phyloP scores from a whole-genome alignment of 2,329 filamentous ascomycete species.

The Elsinoe batatas region DNA sequence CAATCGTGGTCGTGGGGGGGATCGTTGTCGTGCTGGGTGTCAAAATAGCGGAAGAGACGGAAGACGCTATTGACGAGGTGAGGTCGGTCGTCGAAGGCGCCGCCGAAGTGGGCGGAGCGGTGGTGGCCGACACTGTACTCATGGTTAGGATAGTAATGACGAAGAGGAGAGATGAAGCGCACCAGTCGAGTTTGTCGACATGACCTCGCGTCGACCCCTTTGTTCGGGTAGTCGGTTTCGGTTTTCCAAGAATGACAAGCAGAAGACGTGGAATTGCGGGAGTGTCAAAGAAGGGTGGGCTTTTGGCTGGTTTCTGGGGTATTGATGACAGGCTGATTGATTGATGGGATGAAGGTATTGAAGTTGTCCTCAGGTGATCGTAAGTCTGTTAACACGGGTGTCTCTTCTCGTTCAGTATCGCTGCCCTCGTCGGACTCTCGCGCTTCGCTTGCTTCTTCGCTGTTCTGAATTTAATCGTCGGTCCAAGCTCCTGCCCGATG shows the following conservation, averaged over 20 bases:
- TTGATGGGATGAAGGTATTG: neutral
- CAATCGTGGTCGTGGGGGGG: slow-evolving; percentile 14
- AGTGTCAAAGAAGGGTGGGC: neutral
- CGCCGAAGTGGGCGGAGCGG: slow-evolving; percentile 11
- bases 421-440: too few relatives aligned
- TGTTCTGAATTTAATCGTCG: neutral
- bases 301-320: neutral
- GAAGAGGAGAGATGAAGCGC: neutral
- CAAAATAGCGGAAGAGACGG: slow-evolving; percentile 17
- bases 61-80: slow-evolving; percentile 17
- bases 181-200: slow-evolving; percentile 14
- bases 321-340: too few relatives aligned
- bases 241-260: neutral
- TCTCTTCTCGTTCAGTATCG: neutral
- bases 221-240: neutral
- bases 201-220: slow-evolving; percentile 12
- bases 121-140: slow-evolving; percentile 3
- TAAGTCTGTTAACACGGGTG: neutral
- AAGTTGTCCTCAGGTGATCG: neutral
- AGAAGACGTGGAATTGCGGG: neutral
- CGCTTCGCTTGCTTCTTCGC: too few relatives aligned
- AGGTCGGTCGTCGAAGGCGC: slow-evolving; percentile 11
- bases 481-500: slow-evolving; percentile 9
- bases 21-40: slow-evolving; percentile 15
- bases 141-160: neutral